phyloP scores from a whole-genome alignment of 192 early-diverging fungal genomes.

The Geranomyces variabilis region DNA sequence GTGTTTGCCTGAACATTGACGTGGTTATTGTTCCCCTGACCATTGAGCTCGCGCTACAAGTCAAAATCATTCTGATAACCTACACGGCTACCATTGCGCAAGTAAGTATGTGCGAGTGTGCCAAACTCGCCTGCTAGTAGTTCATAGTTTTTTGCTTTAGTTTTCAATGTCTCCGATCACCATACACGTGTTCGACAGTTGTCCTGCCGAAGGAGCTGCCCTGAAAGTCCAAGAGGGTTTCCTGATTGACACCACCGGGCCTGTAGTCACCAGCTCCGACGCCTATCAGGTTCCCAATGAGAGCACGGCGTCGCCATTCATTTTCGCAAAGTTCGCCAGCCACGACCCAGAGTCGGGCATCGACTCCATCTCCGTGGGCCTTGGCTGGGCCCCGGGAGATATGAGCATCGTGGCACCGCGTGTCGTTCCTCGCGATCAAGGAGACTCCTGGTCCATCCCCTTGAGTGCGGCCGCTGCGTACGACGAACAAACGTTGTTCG shows the following conservation, averaged over 20 bases:
- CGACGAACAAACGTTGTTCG: conserved; percentile 4
- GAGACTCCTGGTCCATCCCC: conserved; percentile 5
- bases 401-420: neutral
- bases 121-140: too few relatives aligned
- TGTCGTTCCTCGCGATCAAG: neutral
- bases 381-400: conserved; percentile 17
- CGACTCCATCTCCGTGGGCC: neutral
- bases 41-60: conserved; percentile 2
- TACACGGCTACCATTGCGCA: too few relatives aligned
- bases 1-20: neutral
- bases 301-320: neutral
- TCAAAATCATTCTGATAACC: neutral
- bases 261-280: neutral
- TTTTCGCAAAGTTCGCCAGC: neutral
- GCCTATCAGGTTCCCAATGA: neutral
- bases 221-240: neutral
- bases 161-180: neutral
- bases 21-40: conserved; percentile 2
- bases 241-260: conserved; percentile 3
- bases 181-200: neutral
- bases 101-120: too few relatives aligned
- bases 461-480: neutral
- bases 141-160: neutral
- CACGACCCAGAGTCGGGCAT: conserved; percentile 13
- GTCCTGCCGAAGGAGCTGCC: neutral